Evolutionary conservation across 202 grass and related monocot genomes (phyloP).

Genomic region (Zoysia matrella): DNA sequence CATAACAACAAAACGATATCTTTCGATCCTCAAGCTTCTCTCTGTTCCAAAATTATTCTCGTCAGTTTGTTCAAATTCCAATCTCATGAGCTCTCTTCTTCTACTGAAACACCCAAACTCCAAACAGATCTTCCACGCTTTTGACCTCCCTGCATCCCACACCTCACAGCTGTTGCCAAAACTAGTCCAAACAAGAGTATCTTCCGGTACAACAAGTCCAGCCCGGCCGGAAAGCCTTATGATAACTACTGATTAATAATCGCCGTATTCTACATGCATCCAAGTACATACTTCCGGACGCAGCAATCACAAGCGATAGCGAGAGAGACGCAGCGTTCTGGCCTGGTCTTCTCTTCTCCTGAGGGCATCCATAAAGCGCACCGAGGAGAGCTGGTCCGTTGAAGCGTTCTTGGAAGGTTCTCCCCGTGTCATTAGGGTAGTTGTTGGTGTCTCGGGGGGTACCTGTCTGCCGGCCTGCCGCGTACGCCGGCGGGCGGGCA

Average conservation of each 20-base stretch:
- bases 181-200: slow-evolving; percentile 4
- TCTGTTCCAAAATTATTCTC: neutral
- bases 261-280: neutral
- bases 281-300: neutral
- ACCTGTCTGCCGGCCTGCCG: neutral
- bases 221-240: neutral
- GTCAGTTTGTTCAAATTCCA: neutral
- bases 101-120: neutral
- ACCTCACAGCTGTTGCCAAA: slow-evolving; percentile 1
- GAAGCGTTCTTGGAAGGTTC: slow-evolving; percentile 58
- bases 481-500: neutral
- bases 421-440: slow-evolving; percentile 47
- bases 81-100: slow-evolving; percentile 32
- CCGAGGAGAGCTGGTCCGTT: slow-evolving; percentile 46
- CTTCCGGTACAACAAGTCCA: neutral
- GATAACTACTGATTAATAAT: neutral
- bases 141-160: slow-evolving; percentile 40
- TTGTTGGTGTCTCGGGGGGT: slow-evolving; percentile 39
- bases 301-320: slow-evolving; percentile 28
- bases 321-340: slow-evolving; percentile 22
- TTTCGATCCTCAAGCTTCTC: neutral
- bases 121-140: slow-evolving; percentile 30
- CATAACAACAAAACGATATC: neutral
- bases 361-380: slow-evolving; percentile 29
- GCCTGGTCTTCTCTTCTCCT: slow-evolving; percentile 18